Base-by-base conservation (phyloP, 352 stramenopile species). In the Phytophthora constricta region DNA sequence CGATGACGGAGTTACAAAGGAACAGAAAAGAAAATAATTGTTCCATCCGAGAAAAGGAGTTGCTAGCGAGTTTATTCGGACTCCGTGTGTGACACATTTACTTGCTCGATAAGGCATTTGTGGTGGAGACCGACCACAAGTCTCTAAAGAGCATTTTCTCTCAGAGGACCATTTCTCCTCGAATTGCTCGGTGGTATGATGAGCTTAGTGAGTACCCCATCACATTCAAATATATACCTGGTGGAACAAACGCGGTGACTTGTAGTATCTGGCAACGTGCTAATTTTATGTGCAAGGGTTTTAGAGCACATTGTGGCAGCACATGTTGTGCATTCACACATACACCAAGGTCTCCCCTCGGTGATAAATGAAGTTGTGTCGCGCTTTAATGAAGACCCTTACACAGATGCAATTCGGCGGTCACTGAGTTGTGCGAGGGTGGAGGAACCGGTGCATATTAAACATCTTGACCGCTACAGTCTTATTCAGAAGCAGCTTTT, bases 61-160 rank as follows among this genome's bases (percentile, higher is more conserved):
- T 68, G 26, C 23, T 52, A 0, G 60, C 51, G 1, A 56, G 55
- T 37, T 16, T 68, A 16, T 60, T 57, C 41, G 60, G 50, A 1
- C 9, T 62, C 2, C 51, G 50, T 8, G 37, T 56, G 1, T 68
- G 51, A 51, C 19, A 34, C 2, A 26, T 61, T 1, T 68, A 62
- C 26, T 42, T 68, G 8, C 50, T 58, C 2, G 60, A 68, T 22
- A 61, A 61, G 39, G 19, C 39, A 10, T 68, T 68, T 31, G 27
- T 33, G 5, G 27, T 61, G 13, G 60, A 68, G 26, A 68, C 43
- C 0, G 42, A 68, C n/a, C 60, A 61, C 31, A 54, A 57, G 50
- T 57, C 50, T 9, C 22, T 61, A 2, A 51, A 68, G 20, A 61
- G 2, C 16, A 34, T 53, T 0, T 45, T 68, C 26, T 33, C 41